Evolutionary conservation across 75 land plant genomes (phyloP).

Genomic region (Cupressus sempervirens): DNA sequence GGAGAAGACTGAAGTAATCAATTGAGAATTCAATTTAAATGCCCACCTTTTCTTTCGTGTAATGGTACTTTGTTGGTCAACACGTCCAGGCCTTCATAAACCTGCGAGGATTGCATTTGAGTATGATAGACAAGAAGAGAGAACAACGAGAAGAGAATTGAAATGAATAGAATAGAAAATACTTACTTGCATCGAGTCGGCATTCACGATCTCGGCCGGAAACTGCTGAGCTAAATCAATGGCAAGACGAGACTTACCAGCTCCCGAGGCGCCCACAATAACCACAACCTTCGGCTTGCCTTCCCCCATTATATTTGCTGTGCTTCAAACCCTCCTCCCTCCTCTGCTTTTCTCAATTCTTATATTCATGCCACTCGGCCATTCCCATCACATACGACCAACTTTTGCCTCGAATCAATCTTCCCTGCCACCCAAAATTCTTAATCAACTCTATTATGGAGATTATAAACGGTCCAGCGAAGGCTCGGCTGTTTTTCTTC

Average conservation of each 20-base stretch:
- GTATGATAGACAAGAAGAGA: neutral
- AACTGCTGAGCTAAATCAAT: constrained; percentile 57
- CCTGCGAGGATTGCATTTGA: constrained; percentile 15
- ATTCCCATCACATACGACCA: no score
- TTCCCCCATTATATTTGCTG: neutral
- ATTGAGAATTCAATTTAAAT: neutral
- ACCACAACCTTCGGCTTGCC: constrained; percentile 51
- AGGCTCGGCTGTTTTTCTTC: no score
- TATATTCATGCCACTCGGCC: neutral
- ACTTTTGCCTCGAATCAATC: no score
- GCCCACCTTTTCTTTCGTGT: constrained; percentile 46
- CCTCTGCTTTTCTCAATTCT: neutral
- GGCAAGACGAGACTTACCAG: constrained; percentile 63
- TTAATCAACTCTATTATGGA: no score
- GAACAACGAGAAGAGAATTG: neutral
- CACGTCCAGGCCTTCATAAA: constrained; percentile 57
- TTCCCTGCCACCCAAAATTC: no score
- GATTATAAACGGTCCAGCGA: no score
- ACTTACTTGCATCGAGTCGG: constrained; percentile 64
- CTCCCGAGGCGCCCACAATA: constrained; percentile 62
- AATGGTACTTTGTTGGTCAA: constrained; percentile 68
- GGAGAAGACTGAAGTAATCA: neutral
- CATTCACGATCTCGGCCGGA: constrained; percentile 50
- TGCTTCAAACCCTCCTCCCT: neutral
- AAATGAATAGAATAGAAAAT: neutral